phyloP scores from a whole-genome alignment of 306 rosid species.

The Abrus precatorius region DNA sequence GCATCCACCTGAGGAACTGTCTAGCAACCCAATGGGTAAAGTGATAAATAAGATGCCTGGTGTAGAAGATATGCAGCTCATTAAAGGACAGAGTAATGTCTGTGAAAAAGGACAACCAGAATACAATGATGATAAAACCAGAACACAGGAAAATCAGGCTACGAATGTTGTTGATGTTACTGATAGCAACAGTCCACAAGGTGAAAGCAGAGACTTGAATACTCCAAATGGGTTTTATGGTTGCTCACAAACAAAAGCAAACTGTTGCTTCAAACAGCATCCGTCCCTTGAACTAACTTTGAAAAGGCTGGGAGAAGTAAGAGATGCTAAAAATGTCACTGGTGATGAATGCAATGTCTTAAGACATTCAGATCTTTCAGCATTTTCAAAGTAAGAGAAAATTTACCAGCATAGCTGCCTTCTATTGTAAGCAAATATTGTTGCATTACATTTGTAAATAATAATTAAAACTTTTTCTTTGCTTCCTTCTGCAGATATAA shows the following conservation, averaged over 20 bases:
- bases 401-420: constrained; percentile 11
- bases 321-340: constrained; percentile 53
- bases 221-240: constrained; percentile 55
- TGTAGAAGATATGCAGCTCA: constrained; percentile 45
- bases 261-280: constrained; percentile 51
- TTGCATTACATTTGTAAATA: constrained; percentile 36
- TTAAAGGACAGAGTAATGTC: constrained; percentile 44
- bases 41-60: constrained; percentile 48
- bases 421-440: constrained; percentile 12
- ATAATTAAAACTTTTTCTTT: not conserved
- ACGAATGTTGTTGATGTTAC: constrained; percentile 43
- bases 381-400: constrained; percentile 70
- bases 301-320: constrained; percentile 61
- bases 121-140: constrained; percentile 51
- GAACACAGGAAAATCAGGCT: constrained; percentile 46
- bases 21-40: constrained; percentile 51
- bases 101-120: constrained; percentile 49
- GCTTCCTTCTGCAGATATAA: constrained; percentile 64
- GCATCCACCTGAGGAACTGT: constrained; percentile 47
- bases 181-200: constrained; percentile 54
- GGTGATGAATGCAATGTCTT: constrained; percentile 63
- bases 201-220: constrained; percentile 61
- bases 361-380: constrained; percentile 66
- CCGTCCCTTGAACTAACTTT: constrained; percentile 67
- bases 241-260: constrained; percentile 53